These are phyloP conservation scores for Chalara sp. DNA, from an alignment of 2,329 filamentous ascomycete genomes.

Conservation along the genomic window DNA sequence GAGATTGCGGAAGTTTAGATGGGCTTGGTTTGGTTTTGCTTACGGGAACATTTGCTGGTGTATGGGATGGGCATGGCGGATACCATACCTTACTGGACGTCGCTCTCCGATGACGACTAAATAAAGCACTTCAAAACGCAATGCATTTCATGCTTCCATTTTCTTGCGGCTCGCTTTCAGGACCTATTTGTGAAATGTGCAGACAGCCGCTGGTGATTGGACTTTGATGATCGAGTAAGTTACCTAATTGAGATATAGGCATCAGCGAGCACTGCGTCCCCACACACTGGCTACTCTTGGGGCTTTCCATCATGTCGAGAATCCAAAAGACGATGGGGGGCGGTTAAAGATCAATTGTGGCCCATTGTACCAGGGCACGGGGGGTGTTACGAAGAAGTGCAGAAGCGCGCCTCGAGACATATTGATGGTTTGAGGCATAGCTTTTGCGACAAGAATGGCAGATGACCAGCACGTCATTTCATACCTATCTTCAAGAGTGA, in stretches of 20 bases:
- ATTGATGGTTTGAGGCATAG: no score
- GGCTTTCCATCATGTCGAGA: background rate
- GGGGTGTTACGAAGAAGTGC: no score
- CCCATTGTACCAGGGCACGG: no score
- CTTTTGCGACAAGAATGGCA: no score
- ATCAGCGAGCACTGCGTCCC: no score
- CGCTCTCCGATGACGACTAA: constrained; percentile 25
- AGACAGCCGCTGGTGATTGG: constrained; percentile 8
- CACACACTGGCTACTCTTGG: no score
- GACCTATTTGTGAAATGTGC: constrained; percentile 10
- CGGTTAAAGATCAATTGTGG: no score
- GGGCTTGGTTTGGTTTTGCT: constrained; percentile 22
- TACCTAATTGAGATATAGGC: background rate
- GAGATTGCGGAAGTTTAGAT: constrained; percentile 93
- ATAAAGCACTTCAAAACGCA: constrained; percentile 24
- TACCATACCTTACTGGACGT: constrained; percentile 23
- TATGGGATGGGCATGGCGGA: constrained; percentile 23
- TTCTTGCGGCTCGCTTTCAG: constrained; percentile 6
- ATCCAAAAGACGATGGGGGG: background rate
- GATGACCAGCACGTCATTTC: no score
- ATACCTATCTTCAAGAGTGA: no score
- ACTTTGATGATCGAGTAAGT: background rate
- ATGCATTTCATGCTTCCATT: constrained; percentile 10
- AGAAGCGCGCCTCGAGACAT: no score
- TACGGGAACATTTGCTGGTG: constrained; percentile 27